These are phyloP conservation scores for Coffea humblotiana DNA, from an alignment of 305 asterid species.

Conservation along the genomic window DNA sequence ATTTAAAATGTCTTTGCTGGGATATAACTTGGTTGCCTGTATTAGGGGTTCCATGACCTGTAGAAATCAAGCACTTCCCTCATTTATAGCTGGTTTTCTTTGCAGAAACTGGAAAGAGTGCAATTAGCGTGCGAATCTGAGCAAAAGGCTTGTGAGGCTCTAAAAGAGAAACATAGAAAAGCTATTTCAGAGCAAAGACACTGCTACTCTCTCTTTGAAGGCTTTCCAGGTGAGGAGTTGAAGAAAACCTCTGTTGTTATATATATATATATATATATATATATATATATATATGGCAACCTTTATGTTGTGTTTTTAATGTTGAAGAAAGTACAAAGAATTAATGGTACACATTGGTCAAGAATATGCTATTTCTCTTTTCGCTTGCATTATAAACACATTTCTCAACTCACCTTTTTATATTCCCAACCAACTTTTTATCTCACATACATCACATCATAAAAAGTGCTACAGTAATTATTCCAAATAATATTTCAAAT, in stretches of 20 bases:
- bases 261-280: no score
- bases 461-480: no score
- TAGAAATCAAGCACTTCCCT: neutral
- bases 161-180: constrained; percentile 54
- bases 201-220: constrained; percentile 53
- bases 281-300: no score
- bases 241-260: neutral
- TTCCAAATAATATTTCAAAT: no score
- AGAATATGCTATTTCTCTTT: no score
- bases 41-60: neutral
- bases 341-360: no score
- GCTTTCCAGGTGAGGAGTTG: constrained; percentile 52
- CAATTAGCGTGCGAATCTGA: constrained; percentile 45
- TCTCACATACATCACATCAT: no score
- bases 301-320: no score
- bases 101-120: constrained; percentile 66
- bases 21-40: neutral
- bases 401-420: no score
- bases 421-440: no score
- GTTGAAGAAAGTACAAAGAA: neutral
- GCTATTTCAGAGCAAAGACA: constrained; percentile 63
- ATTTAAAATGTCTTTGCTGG: neutral
- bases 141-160: constrained; percentile 41
- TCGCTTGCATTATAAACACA: no score
- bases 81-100: constrained; percentile 21